Percentiles rank a stretch among this genome's conserved stretches.
Evolutionary conservation across 768 basidiomycete genomes (phyloP).

Genomic region (Mycena belliarum): DNA sequence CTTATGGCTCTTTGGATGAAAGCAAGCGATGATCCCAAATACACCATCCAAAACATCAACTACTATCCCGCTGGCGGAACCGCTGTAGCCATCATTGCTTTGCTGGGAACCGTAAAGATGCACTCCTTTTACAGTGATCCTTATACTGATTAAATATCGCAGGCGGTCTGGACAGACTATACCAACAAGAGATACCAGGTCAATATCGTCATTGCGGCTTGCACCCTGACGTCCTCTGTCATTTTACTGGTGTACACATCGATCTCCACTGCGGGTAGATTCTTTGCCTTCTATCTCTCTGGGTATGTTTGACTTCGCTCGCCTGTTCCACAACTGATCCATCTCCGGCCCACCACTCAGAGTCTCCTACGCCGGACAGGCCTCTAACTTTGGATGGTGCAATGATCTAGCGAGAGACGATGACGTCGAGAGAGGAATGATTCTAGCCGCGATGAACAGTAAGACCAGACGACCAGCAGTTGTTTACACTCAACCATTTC

Average conservation of each 20-base stretch:
- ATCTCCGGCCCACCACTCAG: constrained; percentile 64
- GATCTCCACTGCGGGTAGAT: constrained; percentile 56
- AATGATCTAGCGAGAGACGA: constrained; percentile 76
- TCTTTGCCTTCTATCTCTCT: constrained; percentile 69
- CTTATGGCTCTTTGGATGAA: constrained; percentile 75
- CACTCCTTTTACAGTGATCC: background rate
- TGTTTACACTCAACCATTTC: background rate
- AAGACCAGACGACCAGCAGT: constrained; percentile 1
- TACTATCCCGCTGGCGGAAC: constrained; percentile 67
- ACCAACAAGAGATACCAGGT: constrained; percentile 31
- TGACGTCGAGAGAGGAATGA: constrained; percentile 65
- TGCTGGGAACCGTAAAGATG: constrained; percentile 36
- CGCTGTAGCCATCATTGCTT: constrained; percentile 64
- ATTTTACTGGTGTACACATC: constrained; percentile 20
- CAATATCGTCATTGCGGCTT: constrained; percentile 19
- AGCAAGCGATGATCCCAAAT: constrained; percentile 49
- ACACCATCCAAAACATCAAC: constrained; percentile 60
- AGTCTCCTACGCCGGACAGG: constrained; percentile 74
- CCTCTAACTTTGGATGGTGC: constrained; percentile 81
- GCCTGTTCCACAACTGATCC: background rate
- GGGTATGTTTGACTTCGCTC: constrained; percentile 21
- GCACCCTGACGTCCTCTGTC: constrained; percentile 17
- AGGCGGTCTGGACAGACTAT: constrained; percentile 54
- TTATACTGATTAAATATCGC: background rate
- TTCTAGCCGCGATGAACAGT: constrained; percentile 78